Evolutionary conservation across 73 alveolate genomes (phyloP), one percentile per base, ranked within the genome.

Genomic region (Paramecium primaurelia): DNA sequence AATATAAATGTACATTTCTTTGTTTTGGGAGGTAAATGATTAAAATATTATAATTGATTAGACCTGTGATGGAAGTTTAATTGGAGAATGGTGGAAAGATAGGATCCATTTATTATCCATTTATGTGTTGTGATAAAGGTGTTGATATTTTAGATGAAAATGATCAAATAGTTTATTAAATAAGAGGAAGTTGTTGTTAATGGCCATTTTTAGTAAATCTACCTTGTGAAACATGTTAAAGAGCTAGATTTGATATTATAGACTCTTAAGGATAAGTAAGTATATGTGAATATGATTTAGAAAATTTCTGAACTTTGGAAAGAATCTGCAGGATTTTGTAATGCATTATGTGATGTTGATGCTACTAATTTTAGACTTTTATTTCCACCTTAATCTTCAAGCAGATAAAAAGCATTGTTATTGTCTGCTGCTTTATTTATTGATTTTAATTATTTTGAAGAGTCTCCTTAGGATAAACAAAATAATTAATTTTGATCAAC

Each of bases 191-290:
- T 44, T 80, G 91, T 22, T 80, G 91, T 40, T 36, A 80, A 80
- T 80, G 91, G 91, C 91, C 91, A 42, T 80, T 80, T 47, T 47
- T 80, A 20, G 40, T 40, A 0, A 40, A 80, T 44, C 14, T 80
- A 25, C 91, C 91, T 26, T 80, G 91, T 80, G 91, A 80, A 80
- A 25, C 73, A 38, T 80, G 91, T 49, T 80, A 80, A 80, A 80
- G 45, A 25, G 91, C 91, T 80, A 47, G 71, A 42, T 47, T 80
- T 47, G 71, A 42, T 80, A 47, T 80, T 45, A 18, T n/a, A 4
- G 91, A 80, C 28, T 18, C 44, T 8, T 44, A 80, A 10, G 91
- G 77, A 26, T 80, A 80, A 42, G 91, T 80, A 80, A 38, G 18
- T 14, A 18, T 0, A 80, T 7, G 6, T 44, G 10, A 80, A 20